Evolutionary conservation across 2,329 filamentous ascomycete species (phyloP), one percentile per base, ranked within the genome.

Genomic region (Lasiodiplodia sp.): DNA sequence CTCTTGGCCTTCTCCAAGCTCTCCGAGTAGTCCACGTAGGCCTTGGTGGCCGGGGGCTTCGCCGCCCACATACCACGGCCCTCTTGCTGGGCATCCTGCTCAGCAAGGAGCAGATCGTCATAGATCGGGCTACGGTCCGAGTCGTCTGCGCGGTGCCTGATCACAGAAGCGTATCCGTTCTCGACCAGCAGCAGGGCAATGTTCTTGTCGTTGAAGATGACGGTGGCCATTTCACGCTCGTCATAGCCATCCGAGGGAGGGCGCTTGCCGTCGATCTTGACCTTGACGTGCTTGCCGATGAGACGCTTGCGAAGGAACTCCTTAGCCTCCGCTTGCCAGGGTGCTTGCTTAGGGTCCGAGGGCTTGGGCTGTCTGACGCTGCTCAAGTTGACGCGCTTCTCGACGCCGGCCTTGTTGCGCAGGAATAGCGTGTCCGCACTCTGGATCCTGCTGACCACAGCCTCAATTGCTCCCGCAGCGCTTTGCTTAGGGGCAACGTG

Each of bases 41-140:
- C 88, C 83, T 91, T 95, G 23, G 88, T 86, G 79, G 96, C 93
- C 67, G 94, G 90, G 47, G 93, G 84, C 84, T 97, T 99, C 69
- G 92, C 87, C 21, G 92, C 93, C 94, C 95, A 98, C 85, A 99
- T 96, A 64, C 96, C 96, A 84, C 95, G 97, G 81, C 91, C 90
- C 73, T 93, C 92, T 71, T 92, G 90, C 82, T 96, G 94, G 64
- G 96, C 95, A 49, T 84, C 80, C 75, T 93, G 91, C 77, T 96
- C 92, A 2, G 92, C 92, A 44, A 90, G 89, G 21, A 96, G 85
- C 14, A 96, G 86, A 75, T 95, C 92, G 75, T 99, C 96, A 77
- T 98, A 99, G 79, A 97, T 94, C 21, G 94, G 91, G 60, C 94
- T 95, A 66, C 96, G 88, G 80, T 99, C 96, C 4, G 93, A 93